Evolutionary conservation across 352 stramenopile species (phyloP), one percentile per base, ranked within the genome.

Genomic region (Globisporangium acanthophoron): DNA sequence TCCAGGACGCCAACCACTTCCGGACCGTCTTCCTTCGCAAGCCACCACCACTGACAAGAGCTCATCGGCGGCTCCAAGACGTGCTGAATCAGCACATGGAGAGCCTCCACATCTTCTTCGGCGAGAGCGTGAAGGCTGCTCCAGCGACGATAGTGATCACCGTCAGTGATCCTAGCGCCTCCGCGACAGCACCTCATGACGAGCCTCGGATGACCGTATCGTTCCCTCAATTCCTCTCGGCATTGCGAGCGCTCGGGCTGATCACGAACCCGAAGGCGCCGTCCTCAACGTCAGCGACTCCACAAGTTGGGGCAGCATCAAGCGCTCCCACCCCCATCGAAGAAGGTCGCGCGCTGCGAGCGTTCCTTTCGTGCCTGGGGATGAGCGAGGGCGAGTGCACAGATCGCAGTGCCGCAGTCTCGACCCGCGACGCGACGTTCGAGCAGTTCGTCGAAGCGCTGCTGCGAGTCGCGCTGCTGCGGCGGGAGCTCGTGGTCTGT

Each of bases 1-100:
- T 90, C 39, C 78, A 88, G 35, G 78, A 90, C 37, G 61, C 76
- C 3, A 64, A 73, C 51, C 78, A 90, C 48, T 90, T 90, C 37
- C 74, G 76, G 6, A 41, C 56, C n/a, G 35, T 87, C 1, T 90
- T 90, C 33, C 59, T 88, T 6, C 33, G 56, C 3, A 72, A 69
- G 18, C 16, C 43, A 20, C n/a, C 12, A 3, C 5, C 40, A 6
- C 6, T 1, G 12, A 45, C 15, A 24, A 59, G 20, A 29, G 27
- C 40, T 15, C 18, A 20, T 3, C 54, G 58, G 3, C 69, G 61
- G 5, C 54, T 84, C 9, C 52, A 62, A 5, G 46, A 59, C 9
- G 61, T 85, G 15, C 47, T 88, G 7, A 40, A 58, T 11, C 63
- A 62, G 45, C 64, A 85, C 56, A 62, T 56, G 21, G 33, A 41